Percentiles rank a stretch among this genome's conserved stretches.
Conservation (phyloP, 2,329 filamentous ascomycete genomes). For the Penicillium aurantiogriseum region DNA sequence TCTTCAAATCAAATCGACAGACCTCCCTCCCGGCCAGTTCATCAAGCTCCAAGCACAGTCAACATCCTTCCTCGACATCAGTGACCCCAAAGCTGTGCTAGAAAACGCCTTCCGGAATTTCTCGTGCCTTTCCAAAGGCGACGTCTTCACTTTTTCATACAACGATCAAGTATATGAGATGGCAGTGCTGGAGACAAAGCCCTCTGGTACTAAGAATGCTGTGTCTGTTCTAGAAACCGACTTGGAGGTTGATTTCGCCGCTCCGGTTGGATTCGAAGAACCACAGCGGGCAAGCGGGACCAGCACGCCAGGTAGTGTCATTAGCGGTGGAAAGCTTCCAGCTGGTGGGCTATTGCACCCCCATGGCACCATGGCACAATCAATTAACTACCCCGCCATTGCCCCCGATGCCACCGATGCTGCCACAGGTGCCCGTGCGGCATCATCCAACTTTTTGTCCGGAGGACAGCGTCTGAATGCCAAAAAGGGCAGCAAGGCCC, state of each 20-base stretch:
- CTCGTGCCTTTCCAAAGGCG: conserved; percentile 86
- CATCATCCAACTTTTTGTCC: conserved; percentile 74
- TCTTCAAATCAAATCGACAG: conserved; percentile 91
- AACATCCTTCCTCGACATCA: conserved; percentile 90
- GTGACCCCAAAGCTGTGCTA: conserved; percentile 92
- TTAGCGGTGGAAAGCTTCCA: conserved; percentile 61
- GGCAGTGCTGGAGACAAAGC: conserved; percentile 90
- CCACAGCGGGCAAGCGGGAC: conserved; percentile 77
- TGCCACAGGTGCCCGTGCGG: conserved; percentile 60
- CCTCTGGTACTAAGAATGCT: conserved; percentile 74
- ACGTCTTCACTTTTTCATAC: conserved; percentile 94
- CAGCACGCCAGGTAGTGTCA: conserved; percentile 72
- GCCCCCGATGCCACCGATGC: conserved; percentile 71
- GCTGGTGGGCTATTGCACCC: conserved; percentile 73
- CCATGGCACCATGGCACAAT: conserved; percentile 92
- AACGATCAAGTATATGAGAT: conserved; percentile 94
- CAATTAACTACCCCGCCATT: conserved; percentile 95
- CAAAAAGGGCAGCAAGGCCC: conserved; percentile 76
- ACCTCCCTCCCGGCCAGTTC: conserved; percentile 82
- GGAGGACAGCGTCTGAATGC: conserved; percentile 78
- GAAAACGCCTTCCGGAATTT: conserved; percentile 97
- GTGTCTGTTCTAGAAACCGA: conserved; percentile 96
- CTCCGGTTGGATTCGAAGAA: conserved; percentile 92
- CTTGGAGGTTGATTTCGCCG: conserved; percentile 91
- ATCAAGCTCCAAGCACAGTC: conserved; percentile 97